Evolutionary conservation across 2,329 filamentous ascomycete species (phyloP).

Genomic region (Aspergillus thermomutatus): DNA sequence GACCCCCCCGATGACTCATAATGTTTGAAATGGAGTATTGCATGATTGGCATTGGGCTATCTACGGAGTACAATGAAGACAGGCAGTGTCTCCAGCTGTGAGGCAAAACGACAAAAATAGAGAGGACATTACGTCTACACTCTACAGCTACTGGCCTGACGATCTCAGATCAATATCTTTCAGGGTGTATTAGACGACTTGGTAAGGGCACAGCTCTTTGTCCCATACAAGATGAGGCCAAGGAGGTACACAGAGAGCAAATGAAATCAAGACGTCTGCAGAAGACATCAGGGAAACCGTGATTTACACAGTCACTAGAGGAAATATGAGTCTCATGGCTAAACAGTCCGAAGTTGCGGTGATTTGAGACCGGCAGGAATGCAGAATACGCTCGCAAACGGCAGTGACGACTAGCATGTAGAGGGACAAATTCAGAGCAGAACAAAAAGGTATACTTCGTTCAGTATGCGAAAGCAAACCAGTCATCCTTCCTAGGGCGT

Average conservation of each 20-base stretch:
- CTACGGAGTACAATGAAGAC: too few species aligned
- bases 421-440: background rate
- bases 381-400: background rate
- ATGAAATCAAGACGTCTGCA: background rate
- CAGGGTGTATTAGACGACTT: too few species aligned
- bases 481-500: background rate
- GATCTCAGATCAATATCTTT: background rate
- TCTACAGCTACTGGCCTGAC: background rate
- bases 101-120: too few species aligned
- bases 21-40: background rate
- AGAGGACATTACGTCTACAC: background rate
- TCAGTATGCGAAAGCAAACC: background rate
- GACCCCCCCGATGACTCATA: background rate
- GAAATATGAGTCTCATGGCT: background rate
- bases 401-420: too few species aligned
- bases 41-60: background rate
- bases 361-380: background rate
- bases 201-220: background rate
- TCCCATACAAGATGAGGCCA: background rate
- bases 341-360: background rate
- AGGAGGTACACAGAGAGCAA: background rate
- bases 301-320: background rate
- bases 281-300: background rate
- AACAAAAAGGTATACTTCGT: background rate
- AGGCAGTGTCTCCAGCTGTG: too few species aligned